Conservation (phyloP, 1,139 yeast species). For the Debaryomyces psychrophilus region DNA sequence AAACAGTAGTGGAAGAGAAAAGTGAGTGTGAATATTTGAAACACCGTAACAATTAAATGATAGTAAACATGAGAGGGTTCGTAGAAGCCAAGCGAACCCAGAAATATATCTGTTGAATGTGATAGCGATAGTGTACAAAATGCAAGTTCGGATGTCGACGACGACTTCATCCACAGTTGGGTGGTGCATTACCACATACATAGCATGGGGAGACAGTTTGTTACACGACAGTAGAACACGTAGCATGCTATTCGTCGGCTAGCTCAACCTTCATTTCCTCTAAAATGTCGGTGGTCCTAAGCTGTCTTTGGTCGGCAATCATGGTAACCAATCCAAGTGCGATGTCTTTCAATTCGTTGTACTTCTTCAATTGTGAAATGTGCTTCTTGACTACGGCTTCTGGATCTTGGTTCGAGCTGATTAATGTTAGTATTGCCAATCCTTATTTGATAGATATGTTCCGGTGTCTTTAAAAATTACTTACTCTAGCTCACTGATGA, state of each 20-base stretch:
- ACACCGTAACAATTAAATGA: background rate
- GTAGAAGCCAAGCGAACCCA: background rate
- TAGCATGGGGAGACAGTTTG: background rate
- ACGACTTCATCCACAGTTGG: background rate
- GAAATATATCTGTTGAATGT: background rate
- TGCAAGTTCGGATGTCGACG: background rate
- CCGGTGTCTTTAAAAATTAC: constrained; percentile 10
- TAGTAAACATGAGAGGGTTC: background rate
- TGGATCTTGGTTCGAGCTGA: constrained; percentile 28
- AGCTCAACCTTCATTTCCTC: constrained; percentile 35
- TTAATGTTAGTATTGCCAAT: constrained; percentile 11
- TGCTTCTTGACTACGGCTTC: constrained; percentile 46
- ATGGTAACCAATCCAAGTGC: constrained; percentile 52
- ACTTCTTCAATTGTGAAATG: constrained; percentile 44
- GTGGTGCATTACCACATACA: background rate
- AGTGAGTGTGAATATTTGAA: background rate
- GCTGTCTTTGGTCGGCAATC: constrained; percentile 53
- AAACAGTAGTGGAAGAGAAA: background rate
- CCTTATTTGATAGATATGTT: background rate
- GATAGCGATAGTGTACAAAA: background rate
- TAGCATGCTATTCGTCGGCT: constrained; percentile 15
- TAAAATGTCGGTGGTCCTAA: constrained; percentile 45
- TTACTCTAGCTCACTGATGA: constrained; percentile 39
- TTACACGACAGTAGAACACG: background rate
- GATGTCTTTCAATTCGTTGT: constrained; percentile 54